Evolutionary conservation across 345 rosid genomes (phyloP).

Genomic region (Eucalyptus camaldulensis): DNA sequence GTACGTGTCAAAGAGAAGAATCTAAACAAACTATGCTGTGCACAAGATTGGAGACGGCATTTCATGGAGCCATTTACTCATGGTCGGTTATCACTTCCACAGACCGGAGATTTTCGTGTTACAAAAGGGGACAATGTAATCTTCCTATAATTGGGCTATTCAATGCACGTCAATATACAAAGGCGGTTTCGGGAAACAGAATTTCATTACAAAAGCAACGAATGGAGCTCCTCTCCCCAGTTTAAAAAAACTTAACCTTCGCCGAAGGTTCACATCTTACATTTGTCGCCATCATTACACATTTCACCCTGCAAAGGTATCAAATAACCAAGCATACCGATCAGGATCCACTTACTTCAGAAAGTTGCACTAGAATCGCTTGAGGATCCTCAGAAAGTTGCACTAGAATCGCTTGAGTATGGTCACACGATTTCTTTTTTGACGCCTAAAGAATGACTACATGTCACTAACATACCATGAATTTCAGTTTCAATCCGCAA

Average conservation of each 20-base stretch:
- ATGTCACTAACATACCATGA: neutral
- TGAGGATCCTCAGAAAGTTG: neutral
- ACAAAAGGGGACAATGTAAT: neutral
- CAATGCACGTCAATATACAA: neutral
- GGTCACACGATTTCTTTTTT: neutral
- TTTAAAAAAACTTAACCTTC: neutral
- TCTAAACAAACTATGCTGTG: neutral
- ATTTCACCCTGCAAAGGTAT: conserved; percentile 32
- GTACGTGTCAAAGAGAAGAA: neutral
- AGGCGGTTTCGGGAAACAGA: neutral
- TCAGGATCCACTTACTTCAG: neutral
- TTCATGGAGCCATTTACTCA: neutral
- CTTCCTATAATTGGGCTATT: neutral
- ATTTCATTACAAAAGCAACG: neutral
- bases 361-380: neutral
- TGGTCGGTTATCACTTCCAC: neutral
- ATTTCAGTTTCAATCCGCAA: neutral
- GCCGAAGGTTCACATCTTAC: conserved; percentile 28
- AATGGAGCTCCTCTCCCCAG: neutral
- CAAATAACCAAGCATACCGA: neutral
- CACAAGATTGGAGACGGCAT: neutral
- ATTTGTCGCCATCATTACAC: conserved; percentile 30
- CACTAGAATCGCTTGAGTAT: neutral
- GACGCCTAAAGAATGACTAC: neutral
- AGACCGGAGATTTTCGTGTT: neutral